Evolutionary conservation across 208 protist species (phyloP), one percentile per base, ranked within the genome.

Genomic region (Wallacemonas rigidus): DNA sequence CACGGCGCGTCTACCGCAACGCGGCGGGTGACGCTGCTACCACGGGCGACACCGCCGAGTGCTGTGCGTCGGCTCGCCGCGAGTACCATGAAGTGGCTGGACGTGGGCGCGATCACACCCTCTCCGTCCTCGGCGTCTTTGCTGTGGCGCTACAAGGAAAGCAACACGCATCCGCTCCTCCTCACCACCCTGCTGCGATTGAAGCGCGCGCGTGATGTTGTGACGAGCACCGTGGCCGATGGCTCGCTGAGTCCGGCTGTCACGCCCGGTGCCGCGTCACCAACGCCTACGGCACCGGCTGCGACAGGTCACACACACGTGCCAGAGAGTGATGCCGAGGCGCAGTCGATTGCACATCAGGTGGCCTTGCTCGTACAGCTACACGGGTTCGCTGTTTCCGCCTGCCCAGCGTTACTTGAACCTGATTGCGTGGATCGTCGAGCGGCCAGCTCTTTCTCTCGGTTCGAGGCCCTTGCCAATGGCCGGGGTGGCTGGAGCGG

Each of bases 41-140:
- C 87, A 8, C 83, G 87, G 43, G 87, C 82, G 8, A 78, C 82
- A 6, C 82, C 87, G 0, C 82, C 85, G 1, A 83, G 78, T 35
- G 78, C 57, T 0, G 38, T 86, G 41, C 67, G 67, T 4, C 8
- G 48, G n/a, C 26, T 62, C 8, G 17, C 38, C 6, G 38, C 26
- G 6, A 3, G 36, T 9, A 62, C 56, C 5, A 38, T 43, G 5
- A 38, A 44, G 9, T 62, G 56, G 56, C 43, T 62, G 7, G 56
- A 62, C 43, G 56, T 41, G 9, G 56, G 56, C 56, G 5, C 56
- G 36, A 40, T 12, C 36, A 62, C 9, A 6, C 7, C 4, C 41
- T 48, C 6, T 11, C 6, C 41, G 62, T 53, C 40, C 4, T 8
- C 62, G 6, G 5, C n/a, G 8, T 9, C 12, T n/a, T 5, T 6